Conservation (phyloP, 345 rosid genomes). For the Ceriops zippeliana region DNA sequence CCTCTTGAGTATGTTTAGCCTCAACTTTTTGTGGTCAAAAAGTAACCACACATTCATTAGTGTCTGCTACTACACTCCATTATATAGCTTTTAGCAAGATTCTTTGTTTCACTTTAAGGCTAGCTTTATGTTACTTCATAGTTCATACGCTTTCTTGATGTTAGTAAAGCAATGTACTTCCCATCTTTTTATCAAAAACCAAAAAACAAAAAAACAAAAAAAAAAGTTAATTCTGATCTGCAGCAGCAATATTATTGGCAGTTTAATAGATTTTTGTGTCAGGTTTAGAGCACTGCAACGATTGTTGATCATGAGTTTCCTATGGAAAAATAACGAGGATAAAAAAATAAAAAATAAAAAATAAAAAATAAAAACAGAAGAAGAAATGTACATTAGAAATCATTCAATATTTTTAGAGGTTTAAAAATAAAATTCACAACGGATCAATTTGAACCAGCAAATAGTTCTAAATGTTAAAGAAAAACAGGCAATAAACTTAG, state of each 20-base stretch:
- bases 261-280: slow-evolving; percentile 1
- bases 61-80: slow-evolving; percentile 81
- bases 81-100: slow-evolving; percentile 70
- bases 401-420: no score
- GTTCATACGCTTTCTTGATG: slow-evolving; percentile 62
- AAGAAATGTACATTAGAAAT: no score
- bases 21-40: slow-evolving; percentile 51
- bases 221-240: no score
- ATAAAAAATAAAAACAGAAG: no score
- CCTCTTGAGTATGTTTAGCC: slow-evolving; percentile 32
- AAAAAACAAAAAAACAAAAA: background rate
- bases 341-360: no score
- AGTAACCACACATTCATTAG: slow-evolving; percentile 55
- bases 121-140: slow-evolving; percentile 58
- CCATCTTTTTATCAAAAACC: slow-evolving; percentile 23
- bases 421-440: no score
- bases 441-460: no score
- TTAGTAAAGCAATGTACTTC: slow-evolving; percentile 59
- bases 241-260: background rate
- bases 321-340: no score
- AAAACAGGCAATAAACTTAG: no score
- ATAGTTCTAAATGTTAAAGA: no score
- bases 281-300: slow-evolving; percentile 12
- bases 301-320: background rate
- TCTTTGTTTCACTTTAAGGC: slow-evolving; percentile 60